Percentiles rank a stretch among this genome's conserved stretches.
Conservation (phyloP, 2,329 filamentous ascomycete species). For the Fusarium scirpi region DNA sequence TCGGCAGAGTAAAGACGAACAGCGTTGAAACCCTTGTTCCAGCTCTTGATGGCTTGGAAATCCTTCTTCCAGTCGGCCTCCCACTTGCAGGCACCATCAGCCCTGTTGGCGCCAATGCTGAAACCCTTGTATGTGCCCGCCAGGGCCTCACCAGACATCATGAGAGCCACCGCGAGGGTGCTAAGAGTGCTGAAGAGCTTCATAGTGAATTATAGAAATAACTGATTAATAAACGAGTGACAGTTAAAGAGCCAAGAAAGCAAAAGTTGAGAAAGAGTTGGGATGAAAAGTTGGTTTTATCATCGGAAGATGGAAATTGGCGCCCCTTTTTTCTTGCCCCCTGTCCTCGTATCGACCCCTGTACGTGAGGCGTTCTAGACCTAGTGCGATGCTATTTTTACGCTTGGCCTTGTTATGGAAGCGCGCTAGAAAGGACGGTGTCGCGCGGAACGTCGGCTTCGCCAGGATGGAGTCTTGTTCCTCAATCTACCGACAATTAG, state of each 20-base stretch:
- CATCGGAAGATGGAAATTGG: slow-evolving; percentile 15
- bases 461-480: background rate
- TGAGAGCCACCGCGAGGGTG: slow-evolving; percentile 31
- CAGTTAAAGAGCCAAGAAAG: slow-evolving; percentile 5
- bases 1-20: slow-evolving; percentile 38
- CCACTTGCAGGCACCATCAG: slow-evolving; percentile 39
- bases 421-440: slow-evolving; percentile 1
- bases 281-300: slow-evolving; percentile 10
- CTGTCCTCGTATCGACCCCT: slow-evolving; percentile 21
- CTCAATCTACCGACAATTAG: background rate
- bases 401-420: background rate
- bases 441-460: background rate
- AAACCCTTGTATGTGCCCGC: slow-evolving; percentile 43
- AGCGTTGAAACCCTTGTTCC: slow-evolving; percentile 45
- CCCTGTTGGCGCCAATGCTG: slow-evolving; percentile 42
- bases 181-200: slow-evolving; percentile 36
- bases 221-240: slow-evolving; percentile 24
- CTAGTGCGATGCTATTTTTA: slow-evolving; percentile 23
- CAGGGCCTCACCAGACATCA: slow-evolving; percentile 40
- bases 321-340: slow-evolving; percentile 20
- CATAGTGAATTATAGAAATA: slow-evolving; percentile 20
- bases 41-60: slow-evolving; percentile 44
- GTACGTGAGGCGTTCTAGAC: slow-evolving; percentile 20
- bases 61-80: slow-evolving; percentile 45
- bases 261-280: background rate